Conservation (phyloP, 345 rosid genomes). For the Euphorbia pulcherrima region DNA sequence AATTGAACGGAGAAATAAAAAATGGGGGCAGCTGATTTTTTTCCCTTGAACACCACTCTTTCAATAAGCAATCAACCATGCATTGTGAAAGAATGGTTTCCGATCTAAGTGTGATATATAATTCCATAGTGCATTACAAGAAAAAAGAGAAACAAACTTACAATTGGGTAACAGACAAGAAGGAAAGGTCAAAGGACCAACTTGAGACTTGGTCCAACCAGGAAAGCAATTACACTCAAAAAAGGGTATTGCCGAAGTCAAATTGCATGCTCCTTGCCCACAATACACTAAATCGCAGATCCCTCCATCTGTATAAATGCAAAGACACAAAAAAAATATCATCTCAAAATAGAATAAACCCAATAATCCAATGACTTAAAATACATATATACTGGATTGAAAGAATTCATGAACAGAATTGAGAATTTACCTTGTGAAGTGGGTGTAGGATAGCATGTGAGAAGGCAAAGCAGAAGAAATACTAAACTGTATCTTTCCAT, state of each 20-base stretch:
- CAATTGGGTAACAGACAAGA: slow-evolving; percentile 46
- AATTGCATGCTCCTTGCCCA: slow-evolving; percentile 38
- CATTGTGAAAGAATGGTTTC: too few relatives aligned
- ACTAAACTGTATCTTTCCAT: slow-evolving; percentile 14
- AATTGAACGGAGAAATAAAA: too few relatives aligned
- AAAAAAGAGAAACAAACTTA: slow-evolving; percentile 20
- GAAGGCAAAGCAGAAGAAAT: slow-evolving; percentile 15
- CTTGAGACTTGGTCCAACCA: slow-evolving; percentile 47
- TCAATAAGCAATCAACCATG: too few relatives aligned
- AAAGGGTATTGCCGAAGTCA: not conserved
- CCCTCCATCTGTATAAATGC: slow-evolving; percentile 14
- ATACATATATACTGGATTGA: too few relatives aligned
- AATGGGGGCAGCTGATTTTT: too few relatives aligned
- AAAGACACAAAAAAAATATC: not conserved
- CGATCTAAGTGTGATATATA: not conserved
- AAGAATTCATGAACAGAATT: too few relatives aligned
- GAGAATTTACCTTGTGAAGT: slow-evolving; percentile 10
- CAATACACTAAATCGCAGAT: slow-evolving; percentile 22
- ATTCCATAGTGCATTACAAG: not conserved
- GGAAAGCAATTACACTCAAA: slow-evolving; percentile 40
- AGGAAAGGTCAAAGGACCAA: slow-evolving; percentile 30
- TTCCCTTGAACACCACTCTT: too few relatives aligned
- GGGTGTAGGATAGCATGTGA: not conserved
- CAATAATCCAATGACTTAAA: too few relatives aligned
- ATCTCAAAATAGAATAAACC: too few relatives aligned